Base-by-base conservation (phyloP, 176 grass and related monocot genomes). In the Paspalum notatum region DNA sequence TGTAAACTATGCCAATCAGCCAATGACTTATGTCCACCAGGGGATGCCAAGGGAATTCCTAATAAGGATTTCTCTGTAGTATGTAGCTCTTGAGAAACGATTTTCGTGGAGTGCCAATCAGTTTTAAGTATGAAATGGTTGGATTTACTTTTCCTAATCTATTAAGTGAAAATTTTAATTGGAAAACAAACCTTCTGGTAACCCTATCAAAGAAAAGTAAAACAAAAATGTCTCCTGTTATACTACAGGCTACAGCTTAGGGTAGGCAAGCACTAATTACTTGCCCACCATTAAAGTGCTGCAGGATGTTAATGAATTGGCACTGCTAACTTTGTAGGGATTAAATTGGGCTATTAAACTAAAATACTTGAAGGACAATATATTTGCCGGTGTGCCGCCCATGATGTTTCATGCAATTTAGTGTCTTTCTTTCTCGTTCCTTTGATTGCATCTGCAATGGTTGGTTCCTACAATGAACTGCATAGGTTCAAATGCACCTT, bases 11-110 rank as follows among this genome's bases (percentile, higher is more conserved):
- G 32, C n/a, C 21, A 63, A 87, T 77, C 32, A 32, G 71, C 47
- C 40, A 80, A 20, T 80, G 84, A 38, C 3, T 71, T 63, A 14
- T 78, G 13, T 24, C 42, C 50, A 68, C 51, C 54, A 41, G 68
- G 14, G 58, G 25, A 47, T 81, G 53, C 22, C 16, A 1, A 20
- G 39, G 7, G 78, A 17, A 57, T 46, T 21, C 39, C 62, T 57
- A 25, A 62, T 52, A 57, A 56, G 25, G 12, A 58, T 76, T 75
- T 65, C 9, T 63, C 5, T 83, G 12, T 22, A 46, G 41, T 10
- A 1, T 61, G 13, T 76, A 27, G 4, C 73, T 26, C 13, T 76
- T 46, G 9, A 10, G 39, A 48, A 62, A 77, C 53, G 25, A 37
- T 76, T 46, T 75, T 58, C 9, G 27, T 76, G 69, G 7, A 51